Base-by-base conservation (phyloP, 768 basidiomycete species). In the Boletales sp. region DNA sequence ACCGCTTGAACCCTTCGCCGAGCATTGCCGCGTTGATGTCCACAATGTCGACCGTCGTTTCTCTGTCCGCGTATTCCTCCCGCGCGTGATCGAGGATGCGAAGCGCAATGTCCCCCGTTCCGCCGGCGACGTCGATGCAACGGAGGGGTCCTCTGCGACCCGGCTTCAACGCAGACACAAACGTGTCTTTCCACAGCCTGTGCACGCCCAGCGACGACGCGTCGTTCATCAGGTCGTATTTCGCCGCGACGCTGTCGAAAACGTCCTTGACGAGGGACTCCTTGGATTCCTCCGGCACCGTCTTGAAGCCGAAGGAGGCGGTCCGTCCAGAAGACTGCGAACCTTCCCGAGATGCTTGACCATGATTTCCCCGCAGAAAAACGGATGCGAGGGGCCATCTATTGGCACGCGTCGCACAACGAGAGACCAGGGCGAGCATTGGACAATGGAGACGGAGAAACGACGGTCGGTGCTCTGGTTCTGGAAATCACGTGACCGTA, bases 141-240 rank as follows among this genome's bases (percentile, higher is more conserved):
- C 81, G 82, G 66, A 83, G 62, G 2, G 85, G 81, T 2, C 87
- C 87, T 52, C 79, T 83, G 47, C 80, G 80, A 35, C 91, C 90
- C 4, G 90, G 94, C 56, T 81, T 79, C 52, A 97, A 69, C 0
- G 76, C 71, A 2, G 82, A 78, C 24, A 97, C 84, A 63, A 90
- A 90, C 15, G 84, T 76, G 67, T 98, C 94, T 71, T 98, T 99
- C 97, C 97, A 99, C 19, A 99, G 73, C 47, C 97, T 80, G 65
- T 98, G 97, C 10, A 98, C 86, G 32, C 97, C 97, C 53, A 98
- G 71, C 4, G 97, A 98, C 69, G 94, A 90, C n/a, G 94, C 91
- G 65, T 98, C 97, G 75, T 99, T 99, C 95, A 99, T 97, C 37
- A 97, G 69, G 69, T 98, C 97, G 71, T 99, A 99, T 40, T 81